A percentile compares a stretch with the other conserved stretches of the same genome.
phyloP scores from a whole-genome alignment of 768 basidiomycete species.

The Mycena galericulata region DNA sequence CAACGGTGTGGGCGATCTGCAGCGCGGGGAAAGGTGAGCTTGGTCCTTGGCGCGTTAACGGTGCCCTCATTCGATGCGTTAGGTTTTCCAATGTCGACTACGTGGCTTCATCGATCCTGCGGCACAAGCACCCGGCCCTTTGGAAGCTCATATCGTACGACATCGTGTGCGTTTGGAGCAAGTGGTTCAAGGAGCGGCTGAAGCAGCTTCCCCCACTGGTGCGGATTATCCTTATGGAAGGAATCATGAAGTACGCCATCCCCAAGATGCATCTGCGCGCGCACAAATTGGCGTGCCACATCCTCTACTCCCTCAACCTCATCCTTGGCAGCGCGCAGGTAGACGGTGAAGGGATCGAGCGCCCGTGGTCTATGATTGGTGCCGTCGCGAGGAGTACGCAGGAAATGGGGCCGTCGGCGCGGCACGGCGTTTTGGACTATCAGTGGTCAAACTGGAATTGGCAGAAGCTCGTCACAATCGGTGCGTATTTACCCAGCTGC shows the following conservation, averaged over 20 bases:
- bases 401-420: slow-evolving; percentile 44
- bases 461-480: slow-evolving; percentile 3
- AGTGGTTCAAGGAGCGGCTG: not conserved
- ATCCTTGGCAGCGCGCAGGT: not conserved
- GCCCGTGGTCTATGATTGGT: slow-evolving; percentile 41
- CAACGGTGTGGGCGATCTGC: too few relatives aligned
- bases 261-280: slow-evolving; percentile 35
- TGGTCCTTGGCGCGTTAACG: too few relatives aligned
- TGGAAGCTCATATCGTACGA: not conserved
- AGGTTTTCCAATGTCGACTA: not conserved
- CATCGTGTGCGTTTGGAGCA: not conserved
- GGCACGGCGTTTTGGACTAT: slow-evolving; percentile 40
- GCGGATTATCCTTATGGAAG: not conserved
- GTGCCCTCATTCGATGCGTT: too few relatives aligned
- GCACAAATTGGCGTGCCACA: slow-evolving; percentile 24
- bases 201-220: slow-evolving; percentile 8
- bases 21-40: too few relatives aligned
- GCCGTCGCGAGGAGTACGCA: slow-evolving; percentile 36
- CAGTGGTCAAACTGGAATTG: slow-evolving; percentile 36
- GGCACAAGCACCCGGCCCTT: not conserved
- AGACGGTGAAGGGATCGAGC: slow-evolving; percentile 30
- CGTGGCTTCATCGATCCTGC: not conserved
- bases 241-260: slow-evolving; percentile 12
- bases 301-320: slow-evolving; percentile 23
- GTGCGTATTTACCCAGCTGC: not conserved